These are phyloP conservation scores for Chrysanthemum seticuspe DNA, from an alignment of 129 eudicot species.

Conservation along the genomic window DNA sequence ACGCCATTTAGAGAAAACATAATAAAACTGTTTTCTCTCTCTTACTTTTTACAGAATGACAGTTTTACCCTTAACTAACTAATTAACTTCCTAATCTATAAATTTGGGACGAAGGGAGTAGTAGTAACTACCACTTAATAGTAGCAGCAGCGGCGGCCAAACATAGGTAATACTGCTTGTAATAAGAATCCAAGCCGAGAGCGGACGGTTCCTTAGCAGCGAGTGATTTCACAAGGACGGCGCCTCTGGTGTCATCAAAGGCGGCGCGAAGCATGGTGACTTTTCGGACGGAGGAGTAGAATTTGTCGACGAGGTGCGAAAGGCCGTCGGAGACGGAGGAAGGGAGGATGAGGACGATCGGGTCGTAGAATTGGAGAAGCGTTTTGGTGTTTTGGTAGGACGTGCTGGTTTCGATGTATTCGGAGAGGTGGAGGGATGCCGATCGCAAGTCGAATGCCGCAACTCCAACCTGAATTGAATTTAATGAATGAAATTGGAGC, in stretches of 20 bases:
- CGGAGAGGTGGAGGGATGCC: conserved; percentile 93
- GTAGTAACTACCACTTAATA: conserved; percentile 69
- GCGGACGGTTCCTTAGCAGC: conserved; percentile 98
- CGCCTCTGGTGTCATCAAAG: conserved; percentile 97
- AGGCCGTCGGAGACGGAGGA: conserved; percentile 83
- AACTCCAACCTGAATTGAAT: conserved; percentile 72
- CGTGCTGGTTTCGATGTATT: conserved; percentile 92
- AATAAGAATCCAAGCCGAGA: conserved; percentile 88
- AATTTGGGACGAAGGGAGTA: no score
- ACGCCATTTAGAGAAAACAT: no score
- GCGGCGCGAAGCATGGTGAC: conserved; percentile 79
- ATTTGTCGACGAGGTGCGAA: conserved; percentile 75
- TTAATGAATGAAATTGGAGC: no score
- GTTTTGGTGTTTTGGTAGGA: conserved; percentile 93
- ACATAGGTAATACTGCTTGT: conserved; percentile 97
- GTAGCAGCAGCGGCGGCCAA: conserved; percentile 99
- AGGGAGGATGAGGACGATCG: conserved; percentile 77
- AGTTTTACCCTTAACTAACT: no score
- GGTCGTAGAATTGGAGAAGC: conserved; percentile 84
- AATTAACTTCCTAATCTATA: not conserved
- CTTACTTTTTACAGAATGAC: no score
- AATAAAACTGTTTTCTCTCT: no score
- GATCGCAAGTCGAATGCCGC: conserved; percentile 96
- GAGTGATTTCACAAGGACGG: conserved; percentile 68
- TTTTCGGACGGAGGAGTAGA: conserved; percentile 75